These are phyloP conservation scores for Podospora tetraspora DNA, from an alignment of 495 filamentous ascomycete species.

Conservation along the genomic window DNA sequence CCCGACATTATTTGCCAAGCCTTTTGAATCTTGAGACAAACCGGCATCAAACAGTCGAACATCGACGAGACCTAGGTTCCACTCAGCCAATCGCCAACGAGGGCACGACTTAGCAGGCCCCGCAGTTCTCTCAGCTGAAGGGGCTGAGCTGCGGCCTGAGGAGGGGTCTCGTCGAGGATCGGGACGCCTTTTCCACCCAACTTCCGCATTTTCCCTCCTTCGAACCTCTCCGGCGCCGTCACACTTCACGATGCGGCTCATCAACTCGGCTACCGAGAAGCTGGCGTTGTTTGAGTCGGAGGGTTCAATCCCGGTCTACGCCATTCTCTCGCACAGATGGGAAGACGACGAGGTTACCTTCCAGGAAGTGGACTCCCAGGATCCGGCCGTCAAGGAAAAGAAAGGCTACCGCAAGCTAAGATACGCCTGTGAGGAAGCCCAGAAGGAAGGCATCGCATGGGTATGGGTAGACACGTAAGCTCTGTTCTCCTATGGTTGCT, in stretches of 20 bases:
- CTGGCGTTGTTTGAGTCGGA: neutral
- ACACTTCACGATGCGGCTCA: neutral
- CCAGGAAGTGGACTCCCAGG: neutral
- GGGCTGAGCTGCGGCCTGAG: neutral
- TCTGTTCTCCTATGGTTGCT: neutral
- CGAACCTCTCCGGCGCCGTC: neutral
- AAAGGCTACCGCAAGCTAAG: neutral
- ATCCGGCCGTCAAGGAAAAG: neutral
- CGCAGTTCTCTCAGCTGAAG: neutral
- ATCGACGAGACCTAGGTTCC: neutral
- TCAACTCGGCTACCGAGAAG: neutral
- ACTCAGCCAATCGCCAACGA: neutral
- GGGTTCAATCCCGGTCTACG: neutral
- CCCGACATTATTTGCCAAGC: neutral
- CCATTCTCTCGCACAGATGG: neutral
- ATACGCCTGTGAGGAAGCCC: neutral
- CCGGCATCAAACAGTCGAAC: neutral
- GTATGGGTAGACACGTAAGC: neutral
- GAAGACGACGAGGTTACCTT: neutral
- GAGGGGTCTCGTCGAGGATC: neutral
- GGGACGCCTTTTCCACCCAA: neutral
- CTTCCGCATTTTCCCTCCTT: neutral
- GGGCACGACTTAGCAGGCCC: neutral
- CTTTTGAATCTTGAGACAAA: neutral
- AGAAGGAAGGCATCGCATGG: neutral